Base-by-base conservation (phyloP, 2,329 filamentous ascomycete genomes). In the Cladobotryum protrusum region DNA sequence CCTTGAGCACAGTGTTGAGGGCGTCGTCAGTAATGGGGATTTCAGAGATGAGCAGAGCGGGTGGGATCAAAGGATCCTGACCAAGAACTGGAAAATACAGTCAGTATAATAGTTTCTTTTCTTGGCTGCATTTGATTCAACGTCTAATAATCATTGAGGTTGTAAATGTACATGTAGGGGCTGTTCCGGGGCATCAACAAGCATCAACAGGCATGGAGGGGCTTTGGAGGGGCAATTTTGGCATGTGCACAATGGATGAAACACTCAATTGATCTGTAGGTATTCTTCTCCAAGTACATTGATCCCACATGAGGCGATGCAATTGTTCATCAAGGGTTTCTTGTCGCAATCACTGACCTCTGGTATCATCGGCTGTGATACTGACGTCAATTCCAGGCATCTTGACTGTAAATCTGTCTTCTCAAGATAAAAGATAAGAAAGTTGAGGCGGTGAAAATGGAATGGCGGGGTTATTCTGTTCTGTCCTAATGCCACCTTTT, bases 1-100 rank as follows among this genome's bases (percentile, higher is more conserved):
- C 86, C 70, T 82, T 81, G 59, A 89, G 70, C 36, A 91, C 85
- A 5, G 86, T 87, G 59, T 83, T 69, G 54, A 85, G 73, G 49
- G 84, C 83, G 52, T 72, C 61, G 61, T 77, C 67, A 63, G 81
- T 75, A 67, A 83, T 80, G 65, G 90, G 89, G 60, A 96, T 85
- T 72, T 97, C 91, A 54, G 85, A 82, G 67, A 89, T 83, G 63
- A 97, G 86, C 59, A 96, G 82, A 59, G 87, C 85, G 40, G 92
- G 92, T 43, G 89, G 86, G 67, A 96, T 93, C 65, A 97, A 76
- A 63, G 92, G 89, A 71, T 96, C 91, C 78, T 96, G 92, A 59
- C 90, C 90, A 66, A 95, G 76, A 71, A 96, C 92, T 96, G 52
- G n/a, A 15, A 17, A 39, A 15, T 7, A 15, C 8, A 20, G 57